These are phyloP conservation scores for Diplodia scrobiculata DNA, from an alignment of 2,329 filamentous ascomycete species.

Conservation along the genomic window DNA sequence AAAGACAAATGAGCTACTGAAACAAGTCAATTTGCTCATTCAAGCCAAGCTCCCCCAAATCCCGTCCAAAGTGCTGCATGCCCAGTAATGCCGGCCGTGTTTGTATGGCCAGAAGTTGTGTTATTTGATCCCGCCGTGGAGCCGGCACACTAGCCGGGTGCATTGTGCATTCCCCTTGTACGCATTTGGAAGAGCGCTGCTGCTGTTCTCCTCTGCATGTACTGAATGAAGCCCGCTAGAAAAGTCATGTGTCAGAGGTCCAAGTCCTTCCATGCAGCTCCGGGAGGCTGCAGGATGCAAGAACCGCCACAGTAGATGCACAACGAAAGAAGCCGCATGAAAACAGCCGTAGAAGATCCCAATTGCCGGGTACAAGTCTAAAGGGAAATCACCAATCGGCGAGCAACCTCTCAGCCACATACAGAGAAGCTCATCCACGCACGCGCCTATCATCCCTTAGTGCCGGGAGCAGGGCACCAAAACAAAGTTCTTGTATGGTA, in stretches of 20 bases:
- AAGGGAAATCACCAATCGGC: not conserved
- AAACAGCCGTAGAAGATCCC: not conserved
- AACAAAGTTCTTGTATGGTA: not conserved
- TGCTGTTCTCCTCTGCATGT: not conserved
- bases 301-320: not conserved
- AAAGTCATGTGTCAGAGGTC: not conserved
- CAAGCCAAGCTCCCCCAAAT: conserved; percentile 15
- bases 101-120: not conserved
- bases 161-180: not conserved
- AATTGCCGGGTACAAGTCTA: not conserved
- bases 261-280: not conserved
- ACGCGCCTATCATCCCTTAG: not conserved
- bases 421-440: not conserved
- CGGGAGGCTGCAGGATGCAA: not conserved
- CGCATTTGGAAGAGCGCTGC: not conserved
- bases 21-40: conserved; percentile 27
- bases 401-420: not conserved
- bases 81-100: conserved; percentile 5
- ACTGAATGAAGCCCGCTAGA: not conserved
- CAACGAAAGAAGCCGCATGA: not conserved
- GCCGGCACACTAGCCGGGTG: not conserved
- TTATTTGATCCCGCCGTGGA: not conserved
- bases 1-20: conserved; percentile 12
- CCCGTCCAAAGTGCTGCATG: conserved; percentile 17
- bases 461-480: not conserved